Percentiles rank a stretch among this genome's conserved stretches.
These are phyloP conservation scores for Fusarium nygamai DNA, from an alignment of 2,329 filamentous ascomycete species.

Conservation along the genomic window DNA sequence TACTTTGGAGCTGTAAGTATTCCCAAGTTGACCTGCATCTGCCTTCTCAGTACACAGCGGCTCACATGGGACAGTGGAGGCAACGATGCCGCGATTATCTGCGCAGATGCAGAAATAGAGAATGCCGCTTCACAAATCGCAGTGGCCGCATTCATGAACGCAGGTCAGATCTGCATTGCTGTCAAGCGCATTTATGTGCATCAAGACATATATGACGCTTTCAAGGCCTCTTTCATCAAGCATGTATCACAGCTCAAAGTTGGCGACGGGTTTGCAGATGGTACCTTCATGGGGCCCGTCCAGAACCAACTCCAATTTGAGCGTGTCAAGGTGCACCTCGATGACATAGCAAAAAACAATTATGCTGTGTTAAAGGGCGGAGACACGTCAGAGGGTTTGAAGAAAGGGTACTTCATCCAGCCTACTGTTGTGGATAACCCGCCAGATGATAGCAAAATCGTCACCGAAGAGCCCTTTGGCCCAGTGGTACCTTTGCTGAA, in stretches of 20 bases:
- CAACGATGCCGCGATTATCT: slow-evolving; percentile 68
- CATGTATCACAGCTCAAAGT: neutral
- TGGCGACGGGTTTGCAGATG: neutral
- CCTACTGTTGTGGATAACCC: slow-evolving; percentile 14
- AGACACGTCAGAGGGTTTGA: neutral
- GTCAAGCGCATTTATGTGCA: slow-evolving; percentile 69
- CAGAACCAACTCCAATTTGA: neutral
- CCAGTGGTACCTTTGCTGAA: slow-evolving; percentile 13
- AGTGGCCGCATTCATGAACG: slow-evolving; percentile 64
- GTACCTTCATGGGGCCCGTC: neutral
- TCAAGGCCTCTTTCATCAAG: neutral
- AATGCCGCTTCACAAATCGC: slow-evolving; percentile 43
- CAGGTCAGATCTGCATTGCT: slow-evolving; percentile 50
- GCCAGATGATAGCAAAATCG: slow-evolving; percentile 5
- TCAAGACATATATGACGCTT: slow-evolving; percentile 61
- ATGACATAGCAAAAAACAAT: neutral
- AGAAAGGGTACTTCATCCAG: neutral
- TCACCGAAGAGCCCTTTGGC: slow-evolving; percentile 17
- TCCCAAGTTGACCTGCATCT: neutral
- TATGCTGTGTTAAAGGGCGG: neutral
- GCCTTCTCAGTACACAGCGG: fast-evolving
- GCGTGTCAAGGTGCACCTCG: neutral
- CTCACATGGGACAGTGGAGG: slow-evolving; percentile 49
- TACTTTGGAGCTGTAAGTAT: slow-evolving; percentile 61
- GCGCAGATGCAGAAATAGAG: slow-evolving; percentile 63